phyloP scores from a whole-genome alignment of 148 eudicot genomes.

The Heliamphora exappendiculata region DNA sequence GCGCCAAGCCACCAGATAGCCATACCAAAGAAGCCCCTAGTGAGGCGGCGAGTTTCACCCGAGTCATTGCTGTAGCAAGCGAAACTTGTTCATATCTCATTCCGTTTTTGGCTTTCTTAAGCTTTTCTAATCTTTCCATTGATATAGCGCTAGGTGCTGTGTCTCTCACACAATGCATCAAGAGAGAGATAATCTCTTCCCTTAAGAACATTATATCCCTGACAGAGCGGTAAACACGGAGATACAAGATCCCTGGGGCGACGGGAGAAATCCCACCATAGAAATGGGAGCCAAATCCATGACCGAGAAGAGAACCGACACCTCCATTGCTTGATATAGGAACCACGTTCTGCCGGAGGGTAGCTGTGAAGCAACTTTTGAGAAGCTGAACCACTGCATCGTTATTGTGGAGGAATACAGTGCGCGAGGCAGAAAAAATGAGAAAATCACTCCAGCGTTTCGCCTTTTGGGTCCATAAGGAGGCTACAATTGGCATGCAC shows the following conservation, averaged over 20 bases:
- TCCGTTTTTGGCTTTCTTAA: slow-evolving; percentile 33
- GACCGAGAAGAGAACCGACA: slow-evolving; percentile 80
- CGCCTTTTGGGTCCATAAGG: slow-evolving; percentile 88
- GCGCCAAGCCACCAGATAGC: slow-evolving; percentile 62
- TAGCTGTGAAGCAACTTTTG: slow-evolving; percentile 59
- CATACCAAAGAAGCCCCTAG: slow-evolving; percentile 63
- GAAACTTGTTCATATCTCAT: slow-evolving; percentile 42
- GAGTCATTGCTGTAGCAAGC: slow-evolving; percentile 46
- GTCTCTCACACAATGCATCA: slow-evolving; percentile 65
- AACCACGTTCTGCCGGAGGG: slow-evolving; percentile 43
- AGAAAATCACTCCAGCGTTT: slow-evolving; percentile 84
- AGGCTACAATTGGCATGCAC: slow-evolving; percentile 85
- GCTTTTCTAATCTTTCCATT: slow-evolving; percentile 27
- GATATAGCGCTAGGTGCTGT: slow-evolving; percentile 30
- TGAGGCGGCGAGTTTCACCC: slow-evolving; percentile 73
- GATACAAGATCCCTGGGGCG: slow-evolving; percentile 78
- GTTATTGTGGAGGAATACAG: slow-evolving; percentile 76
- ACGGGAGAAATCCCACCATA: slow-evolving; percentile 73
- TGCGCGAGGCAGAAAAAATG: slow-evolving; percentile 76
- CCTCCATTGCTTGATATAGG: slow-evolving; percentile 48
- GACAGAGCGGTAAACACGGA: slow-evolving; percentile 59
- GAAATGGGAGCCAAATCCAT: slow-evolving; percentile 70
- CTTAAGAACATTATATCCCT: slow-evolving; percentile 71
- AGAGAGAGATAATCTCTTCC: slow-evolving; percentile 58
- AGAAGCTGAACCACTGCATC: slow-evolving; percentile 80